Base-by-base conservation (phyloP, 805 yeast species). In the Saccharomycopsis malanga region DNA sequence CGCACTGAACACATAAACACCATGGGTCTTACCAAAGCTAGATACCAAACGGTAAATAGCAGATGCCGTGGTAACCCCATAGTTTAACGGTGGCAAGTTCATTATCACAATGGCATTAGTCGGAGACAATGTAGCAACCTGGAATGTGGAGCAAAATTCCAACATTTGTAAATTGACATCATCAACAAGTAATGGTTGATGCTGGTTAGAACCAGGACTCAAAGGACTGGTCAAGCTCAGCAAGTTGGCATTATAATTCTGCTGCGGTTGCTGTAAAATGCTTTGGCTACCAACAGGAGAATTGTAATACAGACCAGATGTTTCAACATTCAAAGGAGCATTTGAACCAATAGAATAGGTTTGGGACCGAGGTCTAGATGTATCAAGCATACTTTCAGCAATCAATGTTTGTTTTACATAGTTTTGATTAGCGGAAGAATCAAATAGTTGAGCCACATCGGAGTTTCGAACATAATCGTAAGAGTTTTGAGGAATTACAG, bases 71-170 rank as follows among this genome's bases (percentile, higher is more conserved):
- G 79, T 72, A 1, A 76, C 62, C 7, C 79, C 70, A 14, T 71
- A 66, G 3, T 68, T 61, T 18, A 63, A 63, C 1, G 77, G 63
- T 10, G 97, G 97, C 44, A 91, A 72, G 58, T 89, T 87, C 39
- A 88, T 85, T 46, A 93, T 70, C 54, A 89, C 72, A 39, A 91
- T 69, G 10, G 87, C 79, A 55, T 83, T 77, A 0, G 95, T 80
- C 15, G 95, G 94, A 15, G 84, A 79, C 55, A 87, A 60, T 39
- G 78, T 68, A 3, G 85, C 72, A 58, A 83, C 87, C 46, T 81
- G 83, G 56, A 79, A 78, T 36, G 84, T 77, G 2, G 89, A 79
- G n/a, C 83, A 81, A 66, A 83, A 71, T 36, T 76, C 71, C 35
- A 82, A 66, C 32, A 73, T 68, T 24, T 74, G 64, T 48, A 82